phyloP scores from a whole-genome alignment of 139 green algal species.

The Chloropicon primus region DNA sequence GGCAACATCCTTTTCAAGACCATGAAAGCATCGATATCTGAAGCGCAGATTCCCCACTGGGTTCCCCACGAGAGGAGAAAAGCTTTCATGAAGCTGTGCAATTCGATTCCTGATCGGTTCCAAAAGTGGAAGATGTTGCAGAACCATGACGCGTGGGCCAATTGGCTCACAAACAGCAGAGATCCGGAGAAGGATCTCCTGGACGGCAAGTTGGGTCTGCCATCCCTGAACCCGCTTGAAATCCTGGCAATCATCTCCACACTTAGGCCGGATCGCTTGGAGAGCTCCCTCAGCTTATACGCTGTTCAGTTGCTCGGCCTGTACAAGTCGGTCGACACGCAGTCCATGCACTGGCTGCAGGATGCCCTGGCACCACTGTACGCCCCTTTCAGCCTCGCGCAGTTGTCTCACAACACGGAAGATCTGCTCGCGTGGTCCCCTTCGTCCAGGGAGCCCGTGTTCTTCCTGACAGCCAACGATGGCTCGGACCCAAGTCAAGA shows the following conservation, averaged over 20 bases:
- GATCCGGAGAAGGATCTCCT: not conserved
- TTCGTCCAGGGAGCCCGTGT: constrained; percentile 23
- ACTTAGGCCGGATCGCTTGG: not conserved
- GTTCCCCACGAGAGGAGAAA: not conserved
- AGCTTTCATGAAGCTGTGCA: not conserved
- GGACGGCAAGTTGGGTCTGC: not conserved
- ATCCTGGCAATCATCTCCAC: not conserved
- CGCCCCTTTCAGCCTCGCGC: not conserved
- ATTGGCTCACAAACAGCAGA: not conserved
- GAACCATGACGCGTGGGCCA: not conserved
- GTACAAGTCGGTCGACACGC: not conserved
- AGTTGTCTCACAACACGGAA: not conserved
- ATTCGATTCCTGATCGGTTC: not conserved
- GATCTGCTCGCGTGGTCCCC: not conserved
- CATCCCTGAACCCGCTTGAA: not conserved
- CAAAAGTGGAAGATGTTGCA: not conserved
- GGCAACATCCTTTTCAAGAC: not conserved
- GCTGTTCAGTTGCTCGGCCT: not conserved
- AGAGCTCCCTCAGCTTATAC: not conserved
- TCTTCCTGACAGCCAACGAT: constrained; percentile 54
- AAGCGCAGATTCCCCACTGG: not conserved
- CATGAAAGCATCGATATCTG: not conserved
- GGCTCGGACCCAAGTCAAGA: constrained; percentile 59
- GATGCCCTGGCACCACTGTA: not conserved
- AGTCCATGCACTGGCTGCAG: not conserved